Evolutionary conservation across 495 filamentous ascomycete genomes (phyloP), one percentile per base, ranked within the genome.

Genomic region (Lasiosphaeria miniovina): DNA sequence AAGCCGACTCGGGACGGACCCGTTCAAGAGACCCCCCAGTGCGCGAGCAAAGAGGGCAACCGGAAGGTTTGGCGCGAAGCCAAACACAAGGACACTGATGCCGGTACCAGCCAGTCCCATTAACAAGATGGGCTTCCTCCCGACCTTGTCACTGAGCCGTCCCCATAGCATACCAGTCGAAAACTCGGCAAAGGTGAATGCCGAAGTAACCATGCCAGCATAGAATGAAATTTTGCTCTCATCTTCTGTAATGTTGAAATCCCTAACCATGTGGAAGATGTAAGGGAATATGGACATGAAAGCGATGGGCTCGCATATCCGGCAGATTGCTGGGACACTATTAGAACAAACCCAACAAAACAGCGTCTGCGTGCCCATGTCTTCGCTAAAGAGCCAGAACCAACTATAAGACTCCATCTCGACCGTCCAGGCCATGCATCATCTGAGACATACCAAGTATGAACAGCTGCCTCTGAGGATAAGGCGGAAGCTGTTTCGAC

Each of bases 221-320:
- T 97, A 99, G 55, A 96, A 80, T 17, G 92, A 88, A 65, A 97
- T 96, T 69, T 89, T 84, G 61, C 82, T 83, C 55, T 90, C 81
- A 66, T 90, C 87, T 59, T 88, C 74, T 49, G 91, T 89, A 72
- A 94, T 86, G 63, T 90, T 77, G 75, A 99, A 99, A 40, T 89
- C 90, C 65, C 90, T 81, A 51, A 98, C 90, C 94, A 99, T 99
- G 77, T 88, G 94, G 77, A 96, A 99, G 68, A 93, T 92, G 70
- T 99, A 99, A 4, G 94, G 95, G 69, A 99, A 98, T 65, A 99
- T 96, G 53, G 92, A 96, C 89, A 96, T 98, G 81, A 99, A 98
- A 9, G 94, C 95, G 72, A 99, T 96, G 50, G 94, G 94, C 74
- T 99, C 94, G 80, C 91, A 96, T 74, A 99, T 95, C 65, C 94